phyloP scores from a whole-genome alignment of 1,139 yeast species.

The Suhomyces choctaworum region DNA sequence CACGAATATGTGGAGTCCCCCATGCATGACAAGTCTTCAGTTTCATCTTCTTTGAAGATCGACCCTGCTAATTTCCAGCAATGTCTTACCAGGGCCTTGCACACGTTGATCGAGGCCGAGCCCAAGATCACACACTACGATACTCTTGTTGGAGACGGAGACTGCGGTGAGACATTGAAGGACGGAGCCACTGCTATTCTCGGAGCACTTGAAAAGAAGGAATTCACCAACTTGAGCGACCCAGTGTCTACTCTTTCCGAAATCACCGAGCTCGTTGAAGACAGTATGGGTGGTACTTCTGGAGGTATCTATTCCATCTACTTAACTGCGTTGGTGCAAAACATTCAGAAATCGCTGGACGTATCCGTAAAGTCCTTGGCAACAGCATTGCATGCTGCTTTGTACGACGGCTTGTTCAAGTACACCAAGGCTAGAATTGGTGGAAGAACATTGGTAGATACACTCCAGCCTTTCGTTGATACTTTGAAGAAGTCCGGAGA shows the following conservation, averaged over 20 bases:
- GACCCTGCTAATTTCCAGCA: conserved; percentile 40
- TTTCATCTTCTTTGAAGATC: conserved; percentile 40
- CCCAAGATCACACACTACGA: conserved; percentile 84
- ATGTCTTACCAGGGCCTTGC: conserved; percentile 51
- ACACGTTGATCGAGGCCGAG: conserved; percentile 54
- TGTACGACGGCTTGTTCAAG: conserved; percentile 60
- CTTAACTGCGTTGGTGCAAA: conserved; percentile 59
- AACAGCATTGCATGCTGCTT: conserved; percentile 45
- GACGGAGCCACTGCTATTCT: conserved; percentile 77
- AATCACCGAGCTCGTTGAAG: conserved; percentile 69
- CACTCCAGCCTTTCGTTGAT: conserved; percentile 82
- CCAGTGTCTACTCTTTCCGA: conserved; percentile 49
- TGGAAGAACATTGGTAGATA: conserved; percentile 87
- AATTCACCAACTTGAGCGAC: conserved; percentile 46
- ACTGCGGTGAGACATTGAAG: conserved; percentile 89
- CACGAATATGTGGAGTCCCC: conserved; percentile 32
- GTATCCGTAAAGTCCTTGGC: conserved; percentile 23
- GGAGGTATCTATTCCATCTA: conserved; percentile 91
- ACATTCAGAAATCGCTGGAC: conserved; percentile 35
- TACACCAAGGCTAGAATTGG: conserved; percentile 89
- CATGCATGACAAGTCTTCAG: conserved; percentile 25
- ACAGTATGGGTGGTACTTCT: conserved; percentile 94
- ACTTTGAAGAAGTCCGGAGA: conserved; percentile 52
- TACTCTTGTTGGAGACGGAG: conserved; percentile 94
- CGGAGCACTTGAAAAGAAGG: conserved; percentile 42